phyloP scores from a whole-genome alignment of 805 yeast species.

The Pichia heedii region DNA sequence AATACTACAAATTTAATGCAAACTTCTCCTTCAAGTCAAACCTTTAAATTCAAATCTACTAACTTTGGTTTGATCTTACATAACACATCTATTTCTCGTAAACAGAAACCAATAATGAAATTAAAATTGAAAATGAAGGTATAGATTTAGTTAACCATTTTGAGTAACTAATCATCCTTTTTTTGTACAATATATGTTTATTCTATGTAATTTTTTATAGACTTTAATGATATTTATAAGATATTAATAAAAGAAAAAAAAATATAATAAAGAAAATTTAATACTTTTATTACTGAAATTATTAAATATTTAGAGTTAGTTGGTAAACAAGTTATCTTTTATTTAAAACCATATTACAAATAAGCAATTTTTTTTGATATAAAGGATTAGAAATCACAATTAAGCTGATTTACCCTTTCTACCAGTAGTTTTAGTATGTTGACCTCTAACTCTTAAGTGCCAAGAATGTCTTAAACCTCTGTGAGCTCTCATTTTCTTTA shows the following conservation, averaged over 20 bases:
- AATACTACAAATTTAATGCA: not conserved
- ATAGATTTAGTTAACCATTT: not conserved
- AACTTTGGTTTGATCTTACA: conserved; percentile 26
- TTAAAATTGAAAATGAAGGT: conserved; percentile 9
- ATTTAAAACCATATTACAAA: not conserved
- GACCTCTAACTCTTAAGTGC: conserved; percentile 99
- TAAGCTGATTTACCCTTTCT: conserved; percentile 66
- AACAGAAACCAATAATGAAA: conserved; percentile 27
- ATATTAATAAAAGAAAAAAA: not conserved
- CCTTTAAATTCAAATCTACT: conserved; percentile 30
- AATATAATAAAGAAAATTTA: not conserved
- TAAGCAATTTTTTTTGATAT: no score
- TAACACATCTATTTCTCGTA: conserved; percentile 13
- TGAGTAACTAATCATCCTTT: no score
- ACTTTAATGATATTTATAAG: no score
- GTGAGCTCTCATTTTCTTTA: conserved; percentile 99
- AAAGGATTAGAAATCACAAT: conserved; percentile 6
- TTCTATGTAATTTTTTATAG: no score
- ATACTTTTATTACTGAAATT: no score
- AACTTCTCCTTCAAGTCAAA: conserved; percentile 12
- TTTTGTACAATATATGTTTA: no score
- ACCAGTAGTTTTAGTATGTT: conserved; percentile 99
- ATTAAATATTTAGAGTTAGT: not conserved
- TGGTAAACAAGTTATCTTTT: not conserved
- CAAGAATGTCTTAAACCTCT: conserved; percentile 99